A percentile compares a stretch with the other conserved stretches of the same genome.
These are phyloP conservation scores for Flammula alnicola DNA, from an alignment of 1,284 basidiomycete genomes.

Conservation along the genomic window DNA sequence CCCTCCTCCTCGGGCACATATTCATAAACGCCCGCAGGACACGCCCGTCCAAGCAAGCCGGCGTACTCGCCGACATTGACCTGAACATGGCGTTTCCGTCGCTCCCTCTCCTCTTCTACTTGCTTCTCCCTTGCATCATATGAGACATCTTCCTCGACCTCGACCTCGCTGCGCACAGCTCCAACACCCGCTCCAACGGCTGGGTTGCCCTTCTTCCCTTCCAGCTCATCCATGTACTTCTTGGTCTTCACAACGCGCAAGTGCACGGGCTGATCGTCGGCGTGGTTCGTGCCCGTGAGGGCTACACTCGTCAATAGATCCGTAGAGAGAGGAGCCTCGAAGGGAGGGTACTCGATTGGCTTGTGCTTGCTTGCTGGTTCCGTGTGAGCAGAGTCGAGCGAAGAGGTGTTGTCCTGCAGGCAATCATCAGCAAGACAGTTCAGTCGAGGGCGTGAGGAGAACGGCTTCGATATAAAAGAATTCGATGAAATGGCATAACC, in stretches of 20 bases:
- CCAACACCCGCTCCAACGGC: slow-evolving; percentile 22
- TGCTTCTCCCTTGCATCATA: slow-evolving; percentile 22
- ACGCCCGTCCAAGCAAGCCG: slow-evolving; percentile 86
- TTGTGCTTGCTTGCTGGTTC: slow-evolving; percentile 69
- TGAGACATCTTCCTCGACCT: slow-evolving; percentile 22
- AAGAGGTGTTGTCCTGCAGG: slow-evolving; percentile 44
- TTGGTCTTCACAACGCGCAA: slow-evolving; percentile 60
- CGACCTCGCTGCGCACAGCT: slow-evolving; percentile 28
- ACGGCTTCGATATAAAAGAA: too few relatives aligned
- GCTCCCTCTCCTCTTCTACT: slow-evolving; percentile 48
- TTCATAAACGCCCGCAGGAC: slow-evolving; percentile 97
- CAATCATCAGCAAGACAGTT: background rate
- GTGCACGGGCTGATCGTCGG: slow-evolving; percentile 95
- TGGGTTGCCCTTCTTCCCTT: slow-evolving; percentile 17
- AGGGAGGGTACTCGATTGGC: slow-evolving; percentile 90
- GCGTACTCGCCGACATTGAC: slow-evolving; percentile 84
- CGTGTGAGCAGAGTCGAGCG: slow-evolving; percentile 79
- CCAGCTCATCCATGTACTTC: slow-evolving; percentile 53
- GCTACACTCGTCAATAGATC: slow-evolving; percentile 92
- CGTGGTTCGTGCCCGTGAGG: slow-evolving; percentile 95
- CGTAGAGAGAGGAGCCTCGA: slow-evolving; percentile 91
- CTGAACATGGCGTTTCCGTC: slow-evolving; percentile 71
- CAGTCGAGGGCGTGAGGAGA: too few relatives aligned
- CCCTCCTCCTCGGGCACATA: slow-evolving; percentile 79
- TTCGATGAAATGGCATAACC: too few relatives aligned